These are phyloP conservation scores for Rosellinia necatrix DNA, from an alignment of 2,329 filamentous ascomycete genomes.

Conservation along the genomic window DNA sequence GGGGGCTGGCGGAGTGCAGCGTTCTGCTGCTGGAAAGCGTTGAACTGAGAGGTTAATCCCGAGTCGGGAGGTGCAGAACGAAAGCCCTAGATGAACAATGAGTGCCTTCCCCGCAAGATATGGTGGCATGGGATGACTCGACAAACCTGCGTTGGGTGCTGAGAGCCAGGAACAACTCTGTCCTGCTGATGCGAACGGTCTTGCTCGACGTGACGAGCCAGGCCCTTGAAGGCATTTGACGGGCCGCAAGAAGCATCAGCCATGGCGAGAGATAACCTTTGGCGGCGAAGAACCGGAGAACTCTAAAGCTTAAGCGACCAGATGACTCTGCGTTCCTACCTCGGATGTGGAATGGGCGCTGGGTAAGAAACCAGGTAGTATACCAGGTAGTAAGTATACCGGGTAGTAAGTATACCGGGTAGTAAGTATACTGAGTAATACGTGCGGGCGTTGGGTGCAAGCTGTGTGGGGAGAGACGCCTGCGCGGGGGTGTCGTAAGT, in stretches of 20 bases:
- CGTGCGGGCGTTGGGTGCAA: too few relatives aligned
- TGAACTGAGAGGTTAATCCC: constrained; percentile 24
- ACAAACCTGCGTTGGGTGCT: constrained; percentile 31
- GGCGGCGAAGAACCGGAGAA: background rate
- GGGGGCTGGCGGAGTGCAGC: constrained; percentile 19
- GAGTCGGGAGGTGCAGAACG: constrained; percentile 25
- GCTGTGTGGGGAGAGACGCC: too few relatives aligned
- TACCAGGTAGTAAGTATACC: too few relatives aligned
- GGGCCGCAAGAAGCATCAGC: constrained; percentile 66
- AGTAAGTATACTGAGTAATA: too few relatives aligned
- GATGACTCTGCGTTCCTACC: background rate
- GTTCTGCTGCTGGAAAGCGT: constrained; percentile 27
- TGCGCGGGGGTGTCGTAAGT: too few relatives aligned
- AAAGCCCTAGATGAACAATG: constrained; percentile 27
- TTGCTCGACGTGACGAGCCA: constrained; percentile 70
- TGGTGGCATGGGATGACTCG: background rate
- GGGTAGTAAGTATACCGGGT: too few relatives aligned
- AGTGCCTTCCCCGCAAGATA: background rate
- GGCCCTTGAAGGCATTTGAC: constrained; percentile 74
- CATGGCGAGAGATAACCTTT: constrained; percentile 39
- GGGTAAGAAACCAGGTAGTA: too few relatives aligned
- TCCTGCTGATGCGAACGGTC: constrained; percentile 77
- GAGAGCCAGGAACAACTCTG: constrained; percentile 48
- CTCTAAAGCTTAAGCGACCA: background rate
- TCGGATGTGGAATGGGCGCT: too few relatives aligned